These are phyloP conservation scores for Agaricus sinodeliciosus DNA, from an alignment of 768 basidiomycete genomes.

Conservation along the genomic window DNA sequence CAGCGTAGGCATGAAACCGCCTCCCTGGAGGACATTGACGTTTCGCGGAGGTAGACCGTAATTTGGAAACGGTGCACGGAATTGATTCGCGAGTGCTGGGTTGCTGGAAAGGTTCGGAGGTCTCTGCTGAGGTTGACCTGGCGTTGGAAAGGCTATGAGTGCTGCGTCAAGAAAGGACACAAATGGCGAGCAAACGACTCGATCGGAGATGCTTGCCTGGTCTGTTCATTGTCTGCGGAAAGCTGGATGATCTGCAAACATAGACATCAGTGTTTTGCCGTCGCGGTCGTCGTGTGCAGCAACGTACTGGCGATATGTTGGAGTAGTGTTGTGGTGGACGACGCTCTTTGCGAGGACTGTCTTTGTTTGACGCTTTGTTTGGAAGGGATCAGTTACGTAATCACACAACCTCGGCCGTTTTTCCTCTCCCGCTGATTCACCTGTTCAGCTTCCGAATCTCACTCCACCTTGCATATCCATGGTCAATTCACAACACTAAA, in stretches of 20 bases:
- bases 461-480: not conserved
- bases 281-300: not conserved
- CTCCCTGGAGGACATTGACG: constrained; percentile 40
- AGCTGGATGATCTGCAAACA: not conserved
- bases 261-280: not conserved
- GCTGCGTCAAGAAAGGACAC: constrained; percentile 8
- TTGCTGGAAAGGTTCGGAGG: constrained; percentile 69
- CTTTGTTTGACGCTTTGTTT: constrained; percentile 40
- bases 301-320: constrained; percentile 17
- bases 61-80: constrained; percentile 46
- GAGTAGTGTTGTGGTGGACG: constrained; percentile 16
- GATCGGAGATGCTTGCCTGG: constrained; percentile 36
- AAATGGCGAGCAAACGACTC: constrained; percentile 7
- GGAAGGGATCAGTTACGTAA: constrained; percentile 20
- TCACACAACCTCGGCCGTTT: not conserved
- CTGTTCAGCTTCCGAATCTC: not conserved
- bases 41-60: constrained; percentile 60
- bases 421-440: not conserved
- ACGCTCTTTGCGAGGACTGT: constrained; percentile 10
- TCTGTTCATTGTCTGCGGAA: constrained; percentile 49
- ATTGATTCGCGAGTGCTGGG: constrained; percentile 55
- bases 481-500: too few species aligned
- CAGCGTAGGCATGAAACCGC: constrained; percentile 50
- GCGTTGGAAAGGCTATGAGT: constrained; percentile 19
- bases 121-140: constrained; percentile 79